A percentile compares a stretch with the other conserved stretches of the same genome.
Conservation (phyloP, 768 basidiomycete species). For the Russula griseocarnosa region DNA sequence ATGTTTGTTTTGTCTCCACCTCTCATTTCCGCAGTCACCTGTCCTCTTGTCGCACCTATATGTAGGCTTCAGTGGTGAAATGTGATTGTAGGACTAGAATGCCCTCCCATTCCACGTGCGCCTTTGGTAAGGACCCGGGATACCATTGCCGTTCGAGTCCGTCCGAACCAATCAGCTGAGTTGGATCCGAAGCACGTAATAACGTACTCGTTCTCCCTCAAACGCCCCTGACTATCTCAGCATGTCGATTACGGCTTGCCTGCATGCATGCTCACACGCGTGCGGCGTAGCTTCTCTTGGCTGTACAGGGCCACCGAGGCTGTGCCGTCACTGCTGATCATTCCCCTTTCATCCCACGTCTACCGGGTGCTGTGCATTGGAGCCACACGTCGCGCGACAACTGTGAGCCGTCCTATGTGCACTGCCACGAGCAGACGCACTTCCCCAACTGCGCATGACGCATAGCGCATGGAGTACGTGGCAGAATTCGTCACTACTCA, state of each 20-base stretch:
- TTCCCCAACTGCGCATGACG: conserved; percentile 6
- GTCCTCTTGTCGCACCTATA: conserved; percentile 7
- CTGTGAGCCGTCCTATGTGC: conserved; percentile 9
- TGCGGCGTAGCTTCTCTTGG: conserved; percentile 13
- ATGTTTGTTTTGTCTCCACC: neutral
- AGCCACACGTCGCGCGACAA: conserved; percentile 17
- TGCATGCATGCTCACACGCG: neutral
- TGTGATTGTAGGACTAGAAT: neutral
- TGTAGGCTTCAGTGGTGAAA: neutral
- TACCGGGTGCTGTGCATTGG: conserved; percentile 19
- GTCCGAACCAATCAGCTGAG: conserved; percentile 26
- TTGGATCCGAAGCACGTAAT: conserved; percentile 12
- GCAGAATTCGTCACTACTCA: neutral
- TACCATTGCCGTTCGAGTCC: conserved; percentile 16
- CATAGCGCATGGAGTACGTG: conserved; percentile 4
- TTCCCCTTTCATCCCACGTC: neutral
- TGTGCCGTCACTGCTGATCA: conserved; percentile 22
- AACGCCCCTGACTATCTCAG: conserved; percentile 20
- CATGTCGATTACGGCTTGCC: conserved; percentile 18
- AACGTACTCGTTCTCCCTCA: conserved; percentile 11
- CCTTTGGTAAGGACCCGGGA: conserved; percentile 7
- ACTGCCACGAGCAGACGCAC: conserved; percentile 19
- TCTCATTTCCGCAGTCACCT: conserved; percentile 21
- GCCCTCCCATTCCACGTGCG: neutral
- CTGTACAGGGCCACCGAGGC: conserved; percentile 17